Percentiles rank a stretch among this genome's conserved stretches.
phyloP scores from a whole-genome alignment of 2,329 filamentous ascomycete genomes.

The Pseudogymnoascus sp. region DNA sequence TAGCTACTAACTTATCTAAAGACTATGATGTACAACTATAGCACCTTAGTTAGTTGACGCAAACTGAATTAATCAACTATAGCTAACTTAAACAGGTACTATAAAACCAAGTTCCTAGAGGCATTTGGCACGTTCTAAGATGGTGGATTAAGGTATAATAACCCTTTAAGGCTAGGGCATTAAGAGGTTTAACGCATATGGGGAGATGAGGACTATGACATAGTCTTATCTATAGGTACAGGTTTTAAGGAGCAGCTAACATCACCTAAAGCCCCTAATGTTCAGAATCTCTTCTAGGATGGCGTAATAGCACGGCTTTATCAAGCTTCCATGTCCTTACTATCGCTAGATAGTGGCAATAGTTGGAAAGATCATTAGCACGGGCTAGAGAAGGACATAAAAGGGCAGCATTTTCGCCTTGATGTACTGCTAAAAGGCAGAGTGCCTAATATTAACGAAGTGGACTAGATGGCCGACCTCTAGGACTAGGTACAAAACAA shows the following conservation, averaged over 20 bases:
- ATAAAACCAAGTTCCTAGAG: too few relatives aligned
- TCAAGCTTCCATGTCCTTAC: constrained; percentile 19
- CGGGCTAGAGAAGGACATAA: constrained; percentile 17
- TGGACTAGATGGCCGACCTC: constrained; percentile 17
- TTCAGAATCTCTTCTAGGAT: constrained; percentile 17
- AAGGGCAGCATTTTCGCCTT: constrained; percentile 18
- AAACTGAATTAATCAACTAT: not conserved
- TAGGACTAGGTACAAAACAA: constrained; percentile 15
- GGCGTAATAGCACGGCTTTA: constrained; percentile 15
- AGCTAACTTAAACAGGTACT: too few relatives aligned
- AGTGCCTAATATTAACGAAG: constrained; percentile 17
- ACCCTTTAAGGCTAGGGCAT: constrained; percentile 15
- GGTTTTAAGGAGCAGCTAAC: constrained; percentile 16
- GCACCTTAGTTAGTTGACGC: constrained; percentile 17
- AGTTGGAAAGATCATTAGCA: constrained; percentile 20
- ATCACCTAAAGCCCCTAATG: constrained; percentile 14
- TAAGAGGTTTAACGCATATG: constrained; percentile 15
- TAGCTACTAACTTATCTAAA: constrained; percentile 12
- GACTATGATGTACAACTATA: constrained; percentile 17
- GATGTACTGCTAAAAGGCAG: constrained; percentile 17
- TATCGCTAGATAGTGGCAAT: constrained; percentile 18
- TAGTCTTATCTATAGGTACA: constrained; percentile 18
- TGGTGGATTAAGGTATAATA: constrained; percentile 19
- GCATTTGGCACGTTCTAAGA: constrained; percentile 12
- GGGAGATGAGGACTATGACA: constrained; percentile 15